These are phyloP conservation scores for Wickerhamomyces sp. DNA, from an alignment of 1,139 yeast species.

Conservation along the genomic window DNA sequence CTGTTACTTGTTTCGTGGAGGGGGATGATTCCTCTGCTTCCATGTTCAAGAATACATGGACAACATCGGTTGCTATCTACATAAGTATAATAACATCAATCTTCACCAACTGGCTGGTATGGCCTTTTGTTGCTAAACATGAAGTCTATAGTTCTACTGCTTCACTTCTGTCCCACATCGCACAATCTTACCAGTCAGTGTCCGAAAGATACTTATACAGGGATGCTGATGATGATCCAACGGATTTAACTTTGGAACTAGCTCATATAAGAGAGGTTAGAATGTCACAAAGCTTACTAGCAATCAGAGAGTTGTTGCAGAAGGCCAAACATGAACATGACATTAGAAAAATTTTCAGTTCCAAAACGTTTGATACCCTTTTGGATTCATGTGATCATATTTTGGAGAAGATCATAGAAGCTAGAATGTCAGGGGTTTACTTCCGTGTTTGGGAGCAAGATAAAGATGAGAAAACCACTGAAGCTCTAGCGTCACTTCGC, in stretches of 20 bases:
- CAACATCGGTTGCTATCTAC: slow-evolving; percentile 33
- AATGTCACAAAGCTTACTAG: slow-evolving; percentile 37
- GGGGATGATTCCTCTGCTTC: slow-evolving; percentile 15
- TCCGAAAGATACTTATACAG: slow-evolving; percentile 44
- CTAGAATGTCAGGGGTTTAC: slow-evolving; percentile 42
- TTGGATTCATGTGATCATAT: slow-evolving; percentile 35
- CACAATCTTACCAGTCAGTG: slow-evolving; percentile 42
- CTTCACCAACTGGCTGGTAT: slow-evolving; percentile 39
- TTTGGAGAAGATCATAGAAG: slow-evolving; percentile 40
- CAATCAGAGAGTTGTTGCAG: slow-evolving; percentile 33
- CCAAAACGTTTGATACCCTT: slow-evolving; percentile 26
- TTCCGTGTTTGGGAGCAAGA: slow-evolving; percentile 43
- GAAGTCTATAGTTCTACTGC: slow-evolving; percentile 38
- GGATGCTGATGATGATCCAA: slow-evolving; percentile 41
- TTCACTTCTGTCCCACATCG: slow-evolving; percentile 34
- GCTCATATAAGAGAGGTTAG: slow-evolving; percentile 45
- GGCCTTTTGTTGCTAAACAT: slow-evolving; percentile 44
- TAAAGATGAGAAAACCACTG: slow-evolving; percentile 30
- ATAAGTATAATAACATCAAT: slow-evolving; percentile 35
- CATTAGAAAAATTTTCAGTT: slow-evolving; percentile 26
- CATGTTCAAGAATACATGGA: slow-evolving; percentile 37
- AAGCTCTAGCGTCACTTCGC: slow-evolving; percentile 36
- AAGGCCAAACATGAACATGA: slow-evolving; percentile 36
- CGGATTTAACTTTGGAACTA: slow-evolving; percentile 36
- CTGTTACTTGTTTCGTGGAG: slow-evolving; percentile 27